Evolutionary conservation across 2,329 filamentous ascomycete genomes (phyloP).

Genomic region (Colletotrichum sp.): DNA sequence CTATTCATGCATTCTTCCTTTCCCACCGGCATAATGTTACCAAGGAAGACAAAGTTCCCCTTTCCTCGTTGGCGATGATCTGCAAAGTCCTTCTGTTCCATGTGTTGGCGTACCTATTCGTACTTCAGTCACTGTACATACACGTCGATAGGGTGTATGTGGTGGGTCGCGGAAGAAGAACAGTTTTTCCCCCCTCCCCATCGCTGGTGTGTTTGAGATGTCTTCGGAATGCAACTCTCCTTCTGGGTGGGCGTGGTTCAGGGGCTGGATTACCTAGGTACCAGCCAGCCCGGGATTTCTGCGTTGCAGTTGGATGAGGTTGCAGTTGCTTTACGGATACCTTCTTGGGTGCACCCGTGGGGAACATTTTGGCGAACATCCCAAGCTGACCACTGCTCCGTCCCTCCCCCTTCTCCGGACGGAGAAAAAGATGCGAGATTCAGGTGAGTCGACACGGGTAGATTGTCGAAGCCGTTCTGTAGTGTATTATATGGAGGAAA

Average conservation of each 20-base stretch:
- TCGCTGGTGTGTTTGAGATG: not conserved
- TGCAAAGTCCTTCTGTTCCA: not conserved
- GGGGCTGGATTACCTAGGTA: not conserved
- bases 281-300: not conserved
- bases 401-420: not conserved
- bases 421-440: conserved; percentile 14
- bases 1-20: not conserved
- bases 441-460: conserved; percentile 19
- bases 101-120: not conserved
- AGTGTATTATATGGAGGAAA: not conserved
- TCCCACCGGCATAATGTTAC: not conserved
- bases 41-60: not conserved
- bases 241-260: not conserved
- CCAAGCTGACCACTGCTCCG: not conserved
- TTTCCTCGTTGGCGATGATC: not conserved
- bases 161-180: not conserved
- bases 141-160: not conserved
- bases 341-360: not conserved
- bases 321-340: not conserved
- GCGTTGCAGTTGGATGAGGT: not conserved
- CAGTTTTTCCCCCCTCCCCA: not conserved
- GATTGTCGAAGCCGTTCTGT: conserved; percentile 12
- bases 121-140: not conserved
- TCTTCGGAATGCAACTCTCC: not conserved
- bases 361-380: not conserved